Conservation (phyloP, 441 rosid genomes). For the Raphanus hybrid region DNA sequence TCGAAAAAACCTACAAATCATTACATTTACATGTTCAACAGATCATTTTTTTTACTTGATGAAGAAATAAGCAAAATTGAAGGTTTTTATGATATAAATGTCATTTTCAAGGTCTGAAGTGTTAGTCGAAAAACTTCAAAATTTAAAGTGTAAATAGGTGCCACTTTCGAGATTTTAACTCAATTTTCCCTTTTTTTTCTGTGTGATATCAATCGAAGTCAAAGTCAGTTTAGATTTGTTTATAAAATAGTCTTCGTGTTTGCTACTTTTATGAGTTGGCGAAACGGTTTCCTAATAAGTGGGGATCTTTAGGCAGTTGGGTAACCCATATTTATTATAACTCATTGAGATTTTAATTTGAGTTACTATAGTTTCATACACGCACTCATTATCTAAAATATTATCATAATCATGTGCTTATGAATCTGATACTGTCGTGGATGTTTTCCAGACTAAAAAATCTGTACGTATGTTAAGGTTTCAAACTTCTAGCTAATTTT, state of each 20-base stretch:
- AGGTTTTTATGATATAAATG: no score
- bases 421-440: not conserved
- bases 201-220: not conserved
- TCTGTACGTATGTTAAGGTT: not conserved
- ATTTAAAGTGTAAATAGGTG: no score
- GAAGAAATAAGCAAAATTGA: no score
- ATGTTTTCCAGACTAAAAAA: not conserved
- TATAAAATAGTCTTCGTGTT: not conserved
- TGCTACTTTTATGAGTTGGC: not conserved
- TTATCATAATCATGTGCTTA: not conserved
- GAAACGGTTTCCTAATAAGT: not conserved
- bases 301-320: not conserved
- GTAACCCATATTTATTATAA: not conserved
- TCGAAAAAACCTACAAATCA: no score
- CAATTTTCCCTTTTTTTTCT: no score
- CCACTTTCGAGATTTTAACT: no score
- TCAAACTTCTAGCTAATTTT: not conserved
- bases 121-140: no score
- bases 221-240: not conserved
- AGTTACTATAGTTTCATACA: not conserved
- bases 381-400: not conserved
- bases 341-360: not conserved
- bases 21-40: no score
- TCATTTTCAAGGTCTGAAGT: no score
- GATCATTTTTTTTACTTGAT: no score